These are phyloP conservation scores for Daldinia childiae DNA, from an alignment of 495 filamentous ascomycete genomes.

Conservation along the genomic window DNA sequence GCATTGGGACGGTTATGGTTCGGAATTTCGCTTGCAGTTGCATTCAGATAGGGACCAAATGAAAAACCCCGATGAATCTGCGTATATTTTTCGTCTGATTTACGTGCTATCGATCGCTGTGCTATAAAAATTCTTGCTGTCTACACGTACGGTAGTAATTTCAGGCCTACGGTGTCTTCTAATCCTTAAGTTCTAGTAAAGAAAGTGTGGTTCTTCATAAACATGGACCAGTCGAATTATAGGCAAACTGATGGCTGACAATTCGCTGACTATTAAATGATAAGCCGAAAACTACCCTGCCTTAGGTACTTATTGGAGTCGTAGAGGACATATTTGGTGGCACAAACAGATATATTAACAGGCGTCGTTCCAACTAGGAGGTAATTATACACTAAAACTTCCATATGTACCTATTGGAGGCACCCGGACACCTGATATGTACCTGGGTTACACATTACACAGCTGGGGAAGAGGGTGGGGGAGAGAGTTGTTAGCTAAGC, in stretches of 20 bases:
- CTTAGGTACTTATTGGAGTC: neutral
- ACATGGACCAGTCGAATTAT: neutral
- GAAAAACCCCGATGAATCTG: constrained; percentile 42
- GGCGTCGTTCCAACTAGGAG: neutral
- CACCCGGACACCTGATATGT: neutral
- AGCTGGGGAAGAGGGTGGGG: neutral
- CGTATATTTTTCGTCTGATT: constrained; percentile 8
- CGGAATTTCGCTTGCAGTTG: constrained; percentile 44
- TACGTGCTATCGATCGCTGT: neutral
- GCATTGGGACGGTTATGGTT: constrained; percentile 49
- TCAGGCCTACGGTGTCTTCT: neutral
- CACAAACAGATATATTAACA: neutral
- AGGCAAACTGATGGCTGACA: neutral
- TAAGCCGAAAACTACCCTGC: neutral
- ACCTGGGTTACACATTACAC: neutral
- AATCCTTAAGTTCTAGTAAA: neutral
- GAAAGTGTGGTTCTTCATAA: neutral
- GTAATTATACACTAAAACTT: neutral
- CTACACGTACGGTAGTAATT: neutral
- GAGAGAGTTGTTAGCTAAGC: neutral
- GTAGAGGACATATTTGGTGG: neutral
- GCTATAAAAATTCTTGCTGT: neutral
- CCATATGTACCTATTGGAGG: neutral
- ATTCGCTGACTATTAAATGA: neutral
- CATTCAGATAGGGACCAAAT: constrained; percentile 49